phyloP scores from a whole-genome alignment of 2,329 filamentous ascomycete species.

The Colletotrichum aenigma region DNA sequence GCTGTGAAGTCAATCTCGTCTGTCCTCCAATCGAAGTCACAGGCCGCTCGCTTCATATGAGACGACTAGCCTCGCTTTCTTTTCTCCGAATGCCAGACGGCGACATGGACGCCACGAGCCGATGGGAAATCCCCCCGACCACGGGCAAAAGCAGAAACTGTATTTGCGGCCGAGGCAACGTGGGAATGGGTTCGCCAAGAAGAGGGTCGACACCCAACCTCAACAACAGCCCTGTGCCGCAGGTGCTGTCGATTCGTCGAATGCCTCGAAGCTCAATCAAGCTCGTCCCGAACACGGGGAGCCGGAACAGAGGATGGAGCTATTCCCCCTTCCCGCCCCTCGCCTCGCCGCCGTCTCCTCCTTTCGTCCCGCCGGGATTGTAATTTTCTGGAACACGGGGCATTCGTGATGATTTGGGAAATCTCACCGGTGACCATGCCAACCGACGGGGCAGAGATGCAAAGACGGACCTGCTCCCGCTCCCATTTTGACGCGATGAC shows the following conservation, averaged over 20 bases:
- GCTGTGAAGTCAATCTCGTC: background rate
- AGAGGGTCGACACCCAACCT: background rate
- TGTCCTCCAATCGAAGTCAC: background rate
- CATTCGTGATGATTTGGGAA: constrained; percentile 8
- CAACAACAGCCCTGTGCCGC: background rate
- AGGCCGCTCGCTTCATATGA: background rate
- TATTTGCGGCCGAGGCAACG: background rate
- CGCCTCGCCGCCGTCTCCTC: constrained; percentile 4
- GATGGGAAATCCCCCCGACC: background rate
- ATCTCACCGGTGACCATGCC: constrained; percentile 13
- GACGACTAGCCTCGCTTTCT: background rate
- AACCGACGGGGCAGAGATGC: constrained; percentile 9
- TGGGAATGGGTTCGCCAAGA: background rate
- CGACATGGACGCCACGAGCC: background rate
- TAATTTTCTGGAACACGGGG: background rate
- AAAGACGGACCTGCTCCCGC: background rate
- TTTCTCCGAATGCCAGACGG: background rate
- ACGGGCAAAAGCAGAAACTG: background rate
- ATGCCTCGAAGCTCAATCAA: background rate
- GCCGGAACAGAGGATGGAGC: constrained; percentile 5
- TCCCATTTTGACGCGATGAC: background rate
- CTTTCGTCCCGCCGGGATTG: background rate
- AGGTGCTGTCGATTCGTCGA: background rate
- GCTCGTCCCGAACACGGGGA: constrained; percentile 4
- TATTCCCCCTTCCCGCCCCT: background rate